Conservation (phyloP, 177 flowering plant genomes). For the Telopea speciosissima region DNA sequence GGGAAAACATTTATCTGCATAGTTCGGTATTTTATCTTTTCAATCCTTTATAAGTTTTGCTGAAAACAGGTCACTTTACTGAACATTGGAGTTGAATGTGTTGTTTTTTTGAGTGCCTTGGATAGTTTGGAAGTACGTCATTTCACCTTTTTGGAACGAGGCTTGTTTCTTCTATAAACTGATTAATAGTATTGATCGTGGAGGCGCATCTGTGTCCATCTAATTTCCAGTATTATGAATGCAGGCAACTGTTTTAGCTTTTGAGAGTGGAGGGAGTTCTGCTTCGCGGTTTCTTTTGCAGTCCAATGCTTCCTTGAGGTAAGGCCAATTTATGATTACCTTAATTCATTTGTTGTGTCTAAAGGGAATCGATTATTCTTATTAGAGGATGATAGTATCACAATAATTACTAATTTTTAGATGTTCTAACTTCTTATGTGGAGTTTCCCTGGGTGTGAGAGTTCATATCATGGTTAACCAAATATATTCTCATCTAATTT, state of each 20-base stretch:
- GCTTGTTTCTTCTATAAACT: not conserved
- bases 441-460: not conserved
- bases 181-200: not conserved
- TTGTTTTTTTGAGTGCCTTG: too few relatives aligned
- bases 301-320: slow-evolving; percentile 17
- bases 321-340: not conserved
- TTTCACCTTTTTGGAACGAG: not conserved
- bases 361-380: not conserved
- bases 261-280: slow-evolving; percentile 12
- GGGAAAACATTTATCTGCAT: not conserved
- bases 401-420: not conserved
- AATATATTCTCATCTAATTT: not conserved
- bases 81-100: not conserved
- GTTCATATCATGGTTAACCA: not conserved
- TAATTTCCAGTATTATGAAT: not conserved
- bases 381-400: too few relatives aligned
- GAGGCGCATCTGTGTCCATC: not conserved
- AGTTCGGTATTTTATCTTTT: too few relatives aligned
- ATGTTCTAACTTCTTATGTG: not conserved
- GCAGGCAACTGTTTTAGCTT: slow-evolving; percentile 21
- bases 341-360: not conserved
- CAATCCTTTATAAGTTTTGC: not conserved
- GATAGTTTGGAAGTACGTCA: not conserved
- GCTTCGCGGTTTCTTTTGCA: slow-evolving; percentile 16
- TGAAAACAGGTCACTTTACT: not conserved